Conservation (phyloP, 352 stramenopile genomes). For the Phytophthora pseudosyringae region DNA sequence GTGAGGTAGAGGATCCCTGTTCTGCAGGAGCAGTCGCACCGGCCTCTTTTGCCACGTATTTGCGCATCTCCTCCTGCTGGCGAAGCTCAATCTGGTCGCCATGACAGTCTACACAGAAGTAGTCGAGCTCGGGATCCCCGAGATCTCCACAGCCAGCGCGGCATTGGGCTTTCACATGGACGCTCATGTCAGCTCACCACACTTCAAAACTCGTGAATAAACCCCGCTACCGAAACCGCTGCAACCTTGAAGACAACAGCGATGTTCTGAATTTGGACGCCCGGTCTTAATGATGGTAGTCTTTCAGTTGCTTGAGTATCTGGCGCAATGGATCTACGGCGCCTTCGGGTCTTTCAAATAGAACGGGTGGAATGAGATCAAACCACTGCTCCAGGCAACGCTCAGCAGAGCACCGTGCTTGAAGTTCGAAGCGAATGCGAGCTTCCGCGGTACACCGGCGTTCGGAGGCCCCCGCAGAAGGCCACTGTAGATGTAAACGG, state of each 20-base stretch:
- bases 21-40: background rate
- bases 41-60: slow-evolving; percentile 34
- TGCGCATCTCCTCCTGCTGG: slow-evolving; percentile 50
- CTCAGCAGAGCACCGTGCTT: slow-evolving; percentile 73
- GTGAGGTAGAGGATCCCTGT: background rate
- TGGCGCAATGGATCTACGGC: slow-evolving; percentile 18
- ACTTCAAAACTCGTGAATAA: background rate
- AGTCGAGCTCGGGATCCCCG: slow-evolving; percentile 63
- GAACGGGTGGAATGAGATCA: slow-evolving; percentile 84
- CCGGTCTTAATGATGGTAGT: slow-evolving; percentile 7
- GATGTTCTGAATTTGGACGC: slow-evolving; percentile 21
- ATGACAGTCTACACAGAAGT: slow-evolving; percentile 75
- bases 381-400: slow-evolving; percentile 76
- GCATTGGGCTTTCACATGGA: slow-evolving; percentile 54
- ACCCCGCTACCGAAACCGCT: slow-evolving; percentile 12
- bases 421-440: slow-evolving; percentile 74
- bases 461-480: slow-evolving; percentile 68
- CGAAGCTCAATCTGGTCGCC: slow-evolving; percentile 51
- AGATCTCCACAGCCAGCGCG: slow-evolving; percentile 60
- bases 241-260: slow-evolving; percentile 1
- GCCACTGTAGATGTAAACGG: slow-evolving; percentile 34
- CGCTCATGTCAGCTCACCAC: slow-evolving; percentile 43
- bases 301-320: slow-evolving; percentile 8
- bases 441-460: slow-evolving; percentile 57
- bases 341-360: slow-evolving; percentile 64